These are phyloP conservation scores for Volvariella surrecta DNA, from an alignment of 1,284 basidiomycete genomes.

Conservation along the genomic window DNA sequence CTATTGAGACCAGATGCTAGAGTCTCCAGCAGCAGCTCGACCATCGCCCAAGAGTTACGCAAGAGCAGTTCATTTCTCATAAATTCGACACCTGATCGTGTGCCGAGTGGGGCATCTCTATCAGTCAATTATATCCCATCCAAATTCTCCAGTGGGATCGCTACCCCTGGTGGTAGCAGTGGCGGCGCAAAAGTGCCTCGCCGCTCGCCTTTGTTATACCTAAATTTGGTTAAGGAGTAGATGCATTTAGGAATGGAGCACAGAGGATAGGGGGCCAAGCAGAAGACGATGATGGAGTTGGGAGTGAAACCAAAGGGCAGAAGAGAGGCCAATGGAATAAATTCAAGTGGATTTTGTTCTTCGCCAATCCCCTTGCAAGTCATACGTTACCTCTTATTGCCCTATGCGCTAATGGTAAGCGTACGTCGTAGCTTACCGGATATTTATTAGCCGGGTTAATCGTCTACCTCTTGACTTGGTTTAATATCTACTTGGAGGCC, in stretches of 20 bases:
- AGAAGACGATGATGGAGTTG: constrained; percentile 38
- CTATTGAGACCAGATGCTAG: no score
- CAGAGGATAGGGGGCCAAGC: constrained; percentile 41
- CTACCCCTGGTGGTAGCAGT: constrained; percentile 32
- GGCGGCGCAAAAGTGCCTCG: constrained; percentile 23
- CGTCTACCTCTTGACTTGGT: constrained; percentile 49
- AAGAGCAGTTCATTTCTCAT: no score
- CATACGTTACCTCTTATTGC: not conserved
- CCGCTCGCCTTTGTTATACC: constrained; percentile 21
- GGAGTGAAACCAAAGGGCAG: constrained; percentile 20
- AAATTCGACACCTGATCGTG: constrained; percentile 16
- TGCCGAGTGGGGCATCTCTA: constrained; percentile 25
- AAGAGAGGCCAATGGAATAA: constrained; percentile 48
- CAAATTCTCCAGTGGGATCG: constrained; percentile 38
- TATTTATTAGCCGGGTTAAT: constrained; percentile 43
- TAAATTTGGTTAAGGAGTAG: constrained; percentile 50
- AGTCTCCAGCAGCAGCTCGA: no score
- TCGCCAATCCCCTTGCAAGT: constrained; percentile 42
- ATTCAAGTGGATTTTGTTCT: constrained; percentile 62
- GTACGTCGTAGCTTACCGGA: constrained; percentile 28
- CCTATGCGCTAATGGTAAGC: not conserved
- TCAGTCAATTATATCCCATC: constrained; percentile 53
- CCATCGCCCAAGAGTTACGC: no score
- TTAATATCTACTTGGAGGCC: constrained; percentile 46
- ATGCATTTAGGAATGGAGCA: constrained; percentile 46